A percentile compares a stretch with the other conserved stretches of the same genome.
Conservation (phyloP, 345 rosid genomes). For the Erucastrum elatum region DNA sequence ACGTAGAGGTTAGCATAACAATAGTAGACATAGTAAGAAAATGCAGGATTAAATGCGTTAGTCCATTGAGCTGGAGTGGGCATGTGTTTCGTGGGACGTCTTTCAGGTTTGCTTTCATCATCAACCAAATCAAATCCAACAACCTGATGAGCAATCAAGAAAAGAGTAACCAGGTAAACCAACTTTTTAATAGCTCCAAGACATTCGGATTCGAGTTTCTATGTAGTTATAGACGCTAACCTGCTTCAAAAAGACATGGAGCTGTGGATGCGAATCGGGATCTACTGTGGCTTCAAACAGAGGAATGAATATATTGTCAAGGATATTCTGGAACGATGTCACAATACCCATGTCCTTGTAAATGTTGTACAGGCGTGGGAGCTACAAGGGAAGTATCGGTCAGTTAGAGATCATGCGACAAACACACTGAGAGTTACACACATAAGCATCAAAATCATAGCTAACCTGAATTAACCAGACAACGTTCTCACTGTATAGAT, state of each 20-base stretch:
- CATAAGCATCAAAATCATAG: constrained; percentile 3
- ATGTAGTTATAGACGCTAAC: constrained; percentile 36
- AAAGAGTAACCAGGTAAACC: background rate
- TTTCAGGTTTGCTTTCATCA: constrained; percentile 99
- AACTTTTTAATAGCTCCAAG: background rate
- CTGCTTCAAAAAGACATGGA: constrained; percentile 97
- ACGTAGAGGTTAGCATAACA: constrained; percentile 95
- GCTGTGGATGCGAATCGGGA: constrained; percentile 99
- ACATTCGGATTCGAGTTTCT: background rate
- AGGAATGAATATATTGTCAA: constrained; percentile 95
- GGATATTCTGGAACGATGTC: constrained; percentile 98
- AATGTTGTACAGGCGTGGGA: constrained; percentile 89
- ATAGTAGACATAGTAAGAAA: constrained; percentile 88
- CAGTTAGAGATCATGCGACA: no score
- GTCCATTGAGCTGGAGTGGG: constrained; percentile 99
- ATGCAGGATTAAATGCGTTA: constrained; percentile 94
- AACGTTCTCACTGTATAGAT: constrained; percentile 91
- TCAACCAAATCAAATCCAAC: constrained; percentile 98
- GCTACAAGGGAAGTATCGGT: constrained; percentile 44
- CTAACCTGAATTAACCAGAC: constrained; percentile 99
- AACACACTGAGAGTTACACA: background rate
- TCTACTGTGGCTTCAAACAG: constrained; percentile 97
- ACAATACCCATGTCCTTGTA: constrained; percentile 99
- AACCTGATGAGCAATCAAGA: constrained; percentile 56
- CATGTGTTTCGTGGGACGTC: constrained; percentile 99